Evolutionary conservation across 2,329 filamentous ascomycete species (phyloP), one percentile per base, ranked within the genome.

Genomic region (Apiospora phragmitis): DNA sequence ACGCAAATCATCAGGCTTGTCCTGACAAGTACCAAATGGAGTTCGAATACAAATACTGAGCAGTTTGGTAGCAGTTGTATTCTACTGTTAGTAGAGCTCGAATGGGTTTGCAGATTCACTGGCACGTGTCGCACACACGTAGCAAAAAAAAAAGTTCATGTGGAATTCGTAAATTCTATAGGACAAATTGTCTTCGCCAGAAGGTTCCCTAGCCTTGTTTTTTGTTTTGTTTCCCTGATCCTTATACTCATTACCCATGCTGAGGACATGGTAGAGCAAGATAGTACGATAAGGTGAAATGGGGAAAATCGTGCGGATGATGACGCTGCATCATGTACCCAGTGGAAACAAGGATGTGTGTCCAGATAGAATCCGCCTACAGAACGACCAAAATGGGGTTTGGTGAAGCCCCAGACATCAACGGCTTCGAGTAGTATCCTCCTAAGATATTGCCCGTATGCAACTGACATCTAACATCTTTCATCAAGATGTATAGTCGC

Each of bases 291-390:
- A 83, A 81, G 78, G 77, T 83, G 82, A 82, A 68, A 70, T 74
- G 76, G 78, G 78, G 78, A 76, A 62, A 79, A 78, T 68, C 77
- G 77, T 78, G 75, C 73, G 72, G 74, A 73, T 73, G 73, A 73
- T 75, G 73, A 75, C 78, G 75, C 77, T 76, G 74, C 77, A 74
- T 75, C 76, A 76, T 77, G 77, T 79, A 78, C 78, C 79, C 81
- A 83, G 83, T 79, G 78, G 77, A 82, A 81, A 83, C 81, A 81
- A 81, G 78, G 55, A 32, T 62, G 72, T 78, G 65, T 79, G 79
- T 83, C 83, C 81, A 85, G 81, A 83, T 83, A 83, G 76, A 80
- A 72, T 77, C 78, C 79, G 78, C 79, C 80, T 77, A 78, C 79
- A 78, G 35, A 81, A 82, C 79, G 79, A 83, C 81, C 81, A 80